Base-by-base conservation (phyloP, 306 rosid genomes). In the Castanea sativa region DNA sequence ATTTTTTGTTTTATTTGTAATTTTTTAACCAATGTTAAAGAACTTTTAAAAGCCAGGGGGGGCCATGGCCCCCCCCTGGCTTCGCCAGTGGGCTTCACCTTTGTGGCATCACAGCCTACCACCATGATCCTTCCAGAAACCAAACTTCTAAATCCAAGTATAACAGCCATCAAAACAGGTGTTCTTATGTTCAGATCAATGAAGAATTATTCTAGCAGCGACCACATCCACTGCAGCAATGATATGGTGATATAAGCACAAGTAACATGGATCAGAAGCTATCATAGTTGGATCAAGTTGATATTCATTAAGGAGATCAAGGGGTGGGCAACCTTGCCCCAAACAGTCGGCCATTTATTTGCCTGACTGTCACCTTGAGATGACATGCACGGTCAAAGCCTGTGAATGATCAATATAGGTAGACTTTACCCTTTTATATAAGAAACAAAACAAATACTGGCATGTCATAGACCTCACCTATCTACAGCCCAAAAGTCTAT, bases 391-490 rank as follows among this genome's bases (percentile, higher is more conserved):
- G 6, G 38, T 16, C 53, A 43, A 20, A 12, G 57, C 67, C 2
- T 65, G 55, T 38, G 18, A 67, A 23, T 51, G 63, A 63, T 29
- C 15, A 33, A 64, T 18, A 69, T 56, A 56, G 35, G 56, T 53
- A 32, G 30, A 4, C 4, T 45, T 69, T 70, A 4, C 61, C 30
- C 32, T 67, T 67, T 67, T 35, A n/a, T n/a, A 49, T n/a, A 32
- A 20, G 35, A 30, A 33, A 64, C 72, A 65, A 38, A 2, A 25
- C 4, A 68, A 43, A 32, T 32, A 27, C 77, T 83, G 55, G 68
- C 53, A 78, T 75, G 58, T 64, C 78, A 49, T 41, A 68, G 77
- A 70, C 74, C 76, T 52, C 2, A 65, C 15, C 12, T 53, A 78
- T 21, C 68, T 59, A 73, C 3, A 57, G 20, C 43, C 52, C 25